Evolutionary conservation across 1,284 basidiomycete species (phyloP).

Genomic region (Leccinum solheimii): DNA sequence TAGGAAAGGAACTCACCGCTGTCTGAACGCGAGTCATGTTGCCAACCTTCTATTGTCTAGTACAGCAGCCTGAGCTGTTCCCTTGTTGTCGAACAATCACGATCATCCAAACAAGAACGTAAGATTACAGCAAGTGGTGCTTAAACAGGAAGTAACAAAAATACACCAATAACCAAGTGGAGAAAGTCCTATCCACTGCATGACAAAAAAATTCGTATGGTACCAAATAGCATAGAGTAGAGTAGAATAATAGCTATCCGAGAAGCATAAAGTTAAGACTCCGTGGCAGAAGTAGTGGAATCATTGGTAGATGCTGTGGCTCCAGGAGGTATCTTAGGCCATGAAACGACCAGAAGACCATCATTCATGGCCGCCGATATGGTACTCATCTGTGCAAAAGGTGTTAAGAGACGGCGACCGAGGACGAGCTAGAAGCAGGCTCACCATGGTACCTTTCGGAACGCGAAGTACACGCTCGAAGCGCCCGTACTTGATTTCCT

Average conservation of each 20-base stretch:
- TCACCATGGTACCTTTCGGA: conserved; percentile 36
- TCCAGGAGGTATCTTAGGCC: conserved; percentile 27
- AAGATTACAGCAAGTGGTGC: conserved; percentile 7
- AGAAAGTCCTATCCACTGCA: background rate
- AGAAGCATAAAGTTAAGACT: conserved; percentile 12
- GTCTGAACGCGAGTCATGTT: background rate
- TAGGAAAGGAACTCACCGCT: background rate
- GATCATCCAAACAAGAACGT: background rate
- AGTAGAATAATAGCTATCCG: conserved; percentile 1
- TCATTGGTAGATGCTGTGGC: conserved; percentile 16
- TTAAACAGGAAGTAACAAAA: background rate
- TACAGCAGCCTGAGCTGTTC: background rate
- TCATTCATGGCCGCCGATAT: conserved; percentile 39
- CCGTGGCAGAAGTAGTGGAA: background rate
- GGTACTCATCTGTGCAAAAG: conserved; percentile 30
- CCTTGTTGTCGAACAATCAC: background rate
- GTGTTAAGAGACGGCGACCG: conserved; percentile 9
- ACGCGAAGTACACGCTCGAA: conserved; percentile 34
- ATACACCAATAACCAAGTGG: background rate
- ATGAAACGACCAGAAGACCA: conserved; percentile 32
- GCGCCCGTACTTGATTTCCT: conserved; percentile 35
- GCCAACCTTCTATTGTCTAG: background rate
- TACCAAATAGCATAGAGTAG: conserved; percentile 24
- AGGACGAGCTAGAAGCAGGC: conserved; percentile 4
- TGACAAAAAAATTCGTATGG: conserved; percentile 6